Evolutionary conservation across 139 green algal species (phyloP), one percentile per base, ranked within the genome.

Genomic region (Gonium pectorale): DNA sequence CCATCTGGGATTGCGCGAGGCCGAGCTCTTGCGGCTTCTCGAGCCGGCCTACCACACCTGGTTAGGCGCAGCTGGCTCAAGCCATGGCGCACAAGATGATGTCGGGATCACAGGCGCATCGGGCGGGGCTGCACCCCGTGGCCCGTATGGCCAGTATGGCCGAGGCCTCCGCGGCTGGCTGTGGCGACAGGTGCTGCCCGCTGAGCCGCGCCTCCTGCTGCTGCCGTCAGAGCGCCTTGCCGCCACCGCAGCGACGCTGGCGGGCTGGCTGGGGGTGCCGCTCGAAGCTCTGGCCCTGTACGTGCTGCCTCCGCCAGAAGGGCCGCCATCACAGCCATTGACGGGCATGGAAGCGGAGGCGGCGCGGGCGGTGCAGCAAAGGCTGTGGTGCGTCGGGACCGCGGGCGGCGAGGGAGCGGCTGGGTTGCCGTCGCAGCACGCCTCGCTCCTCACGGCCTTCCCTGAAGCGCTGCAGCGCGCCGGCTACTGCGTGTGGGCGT

Each of bases 161-260:
- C 11, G 46, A 15, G 46, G 46, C 13, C 17, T 79, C 6, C 70
- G 70, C 19, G 46, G 40, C 3, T 82, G 75, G 75, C 29, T 82
- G 40, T 82, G 75, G 75, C 29, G 13, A 3, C 29, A 62, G 17
- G 59, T 82, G 59, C 4, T 82, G 40, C 0, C 41, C 29, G n/a
- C 56, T 40, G 40, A 27, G 59, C 75, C 75, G 43, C 37, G n/a
- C 2, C 75, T 82, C 40, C 59, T 82, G 75, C 41, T 82, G 41
- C 13, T 54, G 75, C 75, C 75, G 29, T 46, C 29, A 2, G 8
- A 31, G 29, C 40, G 44, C 59, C 29, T 82, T 13, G 5, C n/a
- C 15, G 56, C 75, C 3, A 33, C 75, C 31, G 75, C 35, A 15
- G 40, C 33, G 1, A 31, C 38, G 29, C 41, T 82, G 51, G 46